Base-by-base conservation (phyloP, 306 rosid species). In the Carpinus viminea region DNA sequence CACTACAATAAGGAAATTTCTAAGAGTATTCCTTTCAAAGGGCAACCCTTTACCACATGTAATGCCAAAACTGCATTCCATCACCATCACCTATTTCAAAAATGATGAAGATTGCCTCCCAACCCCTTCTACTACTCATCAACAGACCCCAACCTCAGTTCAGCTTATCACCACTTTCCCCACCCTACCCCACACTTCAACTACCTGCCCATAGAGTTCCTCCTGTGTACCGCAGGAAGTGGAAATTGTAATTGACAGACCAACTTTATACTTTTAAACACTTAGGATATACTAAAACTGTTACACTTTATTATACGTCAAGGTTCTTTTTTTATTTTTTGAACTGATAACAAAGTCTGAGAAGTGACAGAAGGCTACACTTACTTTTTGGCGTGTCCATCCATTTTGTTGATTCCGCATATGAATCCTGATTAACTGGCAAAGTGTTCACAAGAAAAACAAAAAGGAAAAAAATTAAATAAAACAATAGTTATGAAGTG, bases 341-440 rank as follows among this genome's bases (percentile, higher is more conserved):
- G 0, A 66, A 38, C 38, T 59, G 50, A 79, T 75, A 76, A 21
- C 20, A 2, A 48, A 48, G 50, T 16, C 36, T 7, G 5, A 31
- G 21, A 43, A 65, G 34, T 28, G 9, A 47, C 24, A 74, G 36
- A 48, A 6, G 68, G 71, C 43, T 46, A 52, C 8, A 80, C 88
- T 82, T 76, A 91, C 96, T 83, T 87, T 87, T 83, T 87, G 96
- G 75, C 93, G 93, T 12, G 89, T 86, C 96, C 90, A 91, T 69
- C 83, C 88, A 57, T 59, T 84, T 53, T 79, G 89, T 74, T 79
- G 83, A 83, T 70, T 83, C 71, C 90, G 88, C 80, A 79, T 48
- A 60, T 91, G 90, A 78, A 91, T 89, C 82, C 96, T 79, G 70
- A 84, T 52, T 59, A 89, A 80, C 96, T 91, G 87, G 70, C 69